Evolutionary conservation across 257 asterid species (phyloP).

Genomic region (Voacanga thouarsii): DNA sequence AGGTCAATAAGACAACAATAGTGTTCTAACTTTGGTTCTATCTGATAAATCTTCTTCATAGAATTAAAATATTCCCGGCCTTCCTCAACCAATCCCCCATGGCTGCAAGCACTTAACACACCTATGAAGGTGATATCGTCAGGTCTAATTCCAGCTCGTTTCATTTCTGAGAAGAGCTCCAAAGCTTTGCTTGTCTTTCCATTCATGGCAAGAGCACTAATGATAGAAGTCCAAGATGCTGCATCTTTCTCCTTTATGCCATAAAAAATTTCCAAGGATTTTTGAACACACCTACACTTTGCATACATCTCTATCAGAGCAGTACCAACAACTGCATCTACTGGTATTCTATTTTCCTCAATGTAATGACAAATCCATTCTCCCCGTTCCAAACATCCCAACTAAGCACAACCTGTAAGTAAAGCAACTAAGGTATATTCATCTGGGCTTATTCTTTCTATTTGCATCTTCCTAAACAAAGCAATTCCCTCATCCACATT

Average conservation of each 20-base stretch:
- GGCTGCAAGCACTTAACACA: conserved; percentile 81
- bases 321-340: conserved; percentile 73
- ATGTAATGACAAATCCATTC: conserved; percentile 66
- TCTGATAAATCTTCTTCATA: conserved; percentile 43
- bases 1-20: conserved; percentile 81
- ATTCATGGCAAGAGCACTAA: conserved; percentile 70
- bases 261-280: conserved; percentile 52
- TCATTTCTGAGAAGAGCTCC: conserved; percentile 63
- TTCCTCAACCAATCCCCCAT: conserved; percentile 80
- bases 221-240: conserved; percentile 71
- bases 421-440: conserved; percentile 70
- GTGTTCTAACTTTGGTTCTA: conserved; percentile 76
- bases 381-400: conserved; percentile 76
- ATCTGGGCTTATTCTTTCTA: conserved; percentile 62
- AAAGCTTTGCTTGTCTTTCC: conserved; percentile 55
- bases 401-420: conserved; percentile 84
- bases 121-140: conserved; percentile 83
- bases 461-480: conserved; percentile 68
- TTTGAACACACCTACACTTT: conserved; percentile 69
- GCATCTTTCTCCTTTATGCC: conserved; percentile 59
- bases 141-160: conserved; percentile 48
- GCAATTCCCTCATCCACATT: conserved; percentile 66
- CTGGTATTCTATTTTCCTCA: conserved; percentile 41
- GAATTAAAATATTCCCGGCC: conserved; percentile 65
- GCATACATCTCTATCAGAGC: conserved; percentile 88